These are phyloP conservation scores for Epichloe coenophiala DNA, from an alignment of 2,329 filamentous ascomycete genomes.

Conservation along the genomic window DNA sequence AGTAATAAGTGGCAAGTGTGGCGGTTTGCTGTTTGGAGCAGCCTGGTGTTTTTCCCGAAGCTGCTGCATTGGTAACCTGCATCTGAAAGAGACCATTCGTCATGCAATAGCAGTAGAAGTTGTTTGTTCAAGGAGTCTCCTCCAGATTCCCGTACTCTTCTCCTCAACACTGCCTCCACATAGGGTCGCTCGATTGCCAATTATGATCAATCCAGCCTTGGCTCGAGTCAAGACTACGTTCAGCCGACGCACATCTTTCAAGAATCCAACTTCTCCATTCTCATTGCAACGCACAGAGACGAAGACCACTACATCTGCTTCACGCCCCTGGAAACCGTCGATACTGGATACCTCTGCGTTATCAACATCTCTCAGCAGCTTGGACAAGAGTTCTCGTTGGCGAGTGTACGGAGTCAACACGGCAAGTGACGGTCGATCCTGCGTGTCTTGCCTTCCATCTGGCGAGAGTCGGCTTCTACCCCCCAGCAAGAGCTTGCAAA, in stretches of 20 bases:
- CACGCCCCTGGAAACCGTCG: conserved; percentile 29
- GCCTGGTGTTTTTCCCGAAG: too few relatives aligned
- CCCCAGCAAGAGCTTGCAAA: background rate
- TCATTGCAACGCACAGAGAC: conserved; percentile 28
- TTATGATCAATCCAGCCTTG: conserved; percentile 20
- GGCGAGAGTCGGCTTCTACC: background rate
- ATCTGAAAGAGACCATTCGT: background rate
- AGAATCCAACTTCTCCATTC: conserved; percentile 23
- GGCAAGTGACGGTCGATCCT: background rate
- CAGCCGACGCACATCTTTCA: conserved; percentile 24
- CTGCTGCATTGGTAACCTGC: too few relatives aligned
- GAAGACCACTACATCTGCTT: conserved; percentile 29
- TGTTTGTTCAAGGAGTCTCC: background rate
- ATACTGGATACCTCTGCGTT: conserved; percentile 22
- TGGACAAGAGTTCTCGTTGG: background rate
- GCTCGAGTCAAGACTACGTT: conserved; percentile 27
- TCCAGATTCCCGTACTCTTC: conserved; percentile 2
- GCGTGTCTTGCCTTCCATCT: background rate
- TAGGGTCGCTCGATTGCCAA: conserved; percentile 18
- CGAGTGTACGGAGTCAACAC: background rate
- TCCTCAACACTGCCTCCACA: conserved; percentile 5
- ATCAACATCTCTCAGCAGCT: background rate
- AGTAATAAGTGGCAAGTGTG: too few relatives aligned
- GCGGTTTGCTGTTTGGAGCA: too few relatives aligned
- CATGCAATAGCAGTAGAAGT: background rate